Conservation (phyloP, 108 stramenopile species). For the Discostella pseudostelligera region DNA sequence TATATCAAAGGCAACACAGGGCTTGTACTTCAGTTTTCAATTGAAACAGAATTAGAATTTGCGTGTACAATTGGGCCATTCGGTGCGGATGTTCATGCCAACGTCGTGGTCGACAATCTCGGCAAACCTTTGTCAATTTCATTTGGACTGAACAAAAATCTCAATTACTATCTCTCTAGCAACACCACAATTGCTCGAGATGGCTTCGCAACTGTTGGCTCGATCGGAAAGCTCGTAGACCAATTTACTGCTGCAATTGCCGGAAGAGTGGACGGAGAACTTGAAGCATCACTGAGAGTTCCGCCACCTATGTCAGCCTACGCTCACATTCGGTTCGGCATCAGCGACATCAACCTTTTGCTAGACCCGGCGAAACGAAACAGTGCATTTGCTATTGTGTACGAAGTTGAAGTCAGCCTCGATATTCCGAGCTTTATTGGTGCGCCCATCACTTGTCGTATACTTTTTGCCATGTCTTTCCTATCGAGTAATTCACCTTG, state of each 20-base stretch:
- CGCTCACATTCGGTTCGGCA: conserved; percentile 7
- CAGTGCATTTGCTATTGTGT: conserved; percentile 10
- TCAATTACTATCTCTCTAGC: conserved; percentile 40
- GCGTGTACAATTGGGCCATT: conserved; percentile 28
- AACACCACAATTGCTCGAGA: conserved; percentile 1
- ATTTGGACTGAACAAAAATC: conserved; percentile 22
- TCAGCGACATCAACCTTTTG: conserved; percentile 35
- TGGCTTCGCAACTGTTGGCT: conserved; percentile 6
- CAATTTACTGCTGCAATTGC: conserved; percentile 15
- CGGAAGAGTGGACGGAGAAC: conserved; percentile 13
- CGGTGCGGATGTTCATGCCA: conserved; percentile 12
- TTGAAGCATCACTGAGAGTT: background rate
- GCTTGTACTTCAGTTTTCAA: conserved; percentile 14
- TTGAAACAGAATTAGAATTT: conserved; percentile 19
- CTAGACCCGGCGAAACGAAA: conserved; percentile 17
- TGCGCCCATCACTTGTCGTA: conserved; percentile 4
- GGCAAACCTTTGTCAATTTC: conserved; percentile 15
- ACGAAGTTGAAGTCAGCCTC: background rate
- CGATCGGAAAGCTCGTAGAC: conserved; percentile 12
- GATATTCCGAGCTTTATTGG: conserved; percentile 13
- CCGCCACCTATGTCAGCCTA: background rate
- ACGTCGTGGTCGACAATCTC: conserved; percentile 15
- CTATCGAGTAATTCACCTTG: background rate
- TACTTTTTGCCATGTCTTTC: conserved; percentile 8
- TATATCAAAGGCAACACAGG: conserved; percentile 41